These are phyloP conservation scores for Vachellia collinsii DNA, from an alignment of 306 rosid genomes.

Conservation along the genomic window DNA sequence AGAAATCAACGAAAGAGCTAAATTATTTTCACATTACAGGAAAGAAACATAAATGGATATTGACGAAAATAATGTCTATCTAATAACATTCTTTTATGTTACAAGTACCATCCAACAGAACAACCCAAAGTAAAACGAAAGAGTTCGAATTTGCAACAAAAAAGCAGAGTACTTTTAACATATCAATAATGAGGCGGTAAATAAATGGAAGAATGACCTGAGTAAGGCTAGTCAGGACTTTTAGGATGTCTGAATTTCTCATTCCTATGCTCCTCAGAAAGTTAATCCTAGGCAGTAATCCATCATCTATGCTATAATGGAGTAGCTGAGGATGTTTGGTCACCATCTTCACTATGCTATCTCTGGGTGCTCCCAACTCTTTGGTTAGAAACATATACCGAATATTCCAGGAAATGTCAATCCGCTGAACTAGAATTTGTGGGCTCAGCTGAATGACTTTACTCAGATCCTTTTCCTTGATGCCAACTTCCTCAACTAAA, in stretches of 20 bases:
- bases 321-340: conserved; percentile 95
- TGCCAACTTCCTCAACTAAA: conserved; percentile 94
- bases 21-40: conserved; percentile 14
- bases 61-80: neutral
- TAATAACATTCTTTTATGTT: conserved; percentile 5
- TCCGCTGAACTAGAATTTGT: conserved; percentile 88
- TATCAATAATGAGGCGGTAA: conserved; percentile 20
- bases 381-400: conserved; percentile 77
- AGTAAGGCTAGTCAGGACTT: conserved; percentile 87
- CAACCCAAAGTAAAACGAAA: conserved; percentile 21
- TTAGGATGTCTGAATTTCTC: conserved; percentile 82
- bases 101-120: conserved; percentile 8
- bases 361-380: conserved; percentile 93
- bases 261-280: conserved; percentile 95
- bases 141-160: conserved; percentile 15
- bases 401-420: conserved; percentile 82
- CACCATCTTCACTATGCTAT: conserved; percentile 93
- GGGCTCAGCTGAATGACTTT: conserved; percentile 98
- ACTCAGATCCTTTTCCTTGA: conserved; percentile 83
- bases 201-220: conserved; percentile 60
- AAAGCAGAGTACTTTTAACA: conserved; percentile 4
- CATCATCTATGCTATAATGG: conserved; percentile 92
- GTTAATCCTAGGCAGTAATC: conserved; percentile 90
- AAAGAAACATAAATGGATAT: neutral
- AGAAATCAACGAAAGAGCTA: conserved; percentile 23